Evolutionary conservation across 805 yeast genomes (phyloP), one percentile per base, ranked within the genome.

Genomic region (Kuraishia piskuri): DNA sequence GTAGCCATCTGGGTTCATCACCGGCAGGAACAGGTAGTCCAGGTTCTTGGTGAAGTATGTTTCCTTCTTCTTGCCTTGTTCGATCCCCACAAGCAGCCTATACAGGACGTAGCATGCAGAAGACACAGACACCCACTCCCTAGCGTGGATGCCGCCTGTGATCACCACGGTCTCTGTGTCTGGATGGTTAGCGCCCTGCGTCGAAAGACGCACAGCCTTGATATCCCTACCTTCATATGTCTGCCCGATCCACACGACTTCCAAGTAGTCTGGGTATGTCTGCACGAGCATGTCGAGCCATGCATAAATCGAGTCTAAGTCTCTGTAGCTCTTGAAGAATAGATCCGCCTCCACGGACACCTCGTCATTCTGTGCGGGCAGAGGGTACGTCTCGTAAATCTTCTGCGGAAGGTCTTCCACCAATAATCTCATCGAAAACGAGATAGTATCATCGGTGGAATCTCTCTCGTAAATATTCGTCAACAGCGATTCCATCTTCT

Each of bases 1-100:
- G 65, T 90, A 90, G 0, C 97, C 97, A 68, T 90, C 97, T 1
- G 96, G 96, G 63, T 90, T 90, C 67, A 84, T 78, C 12, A 89
- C 88, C 0, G 97, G 97, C 26, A 90, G 75, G 58, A 90, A 82
- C 36, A 88, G 65, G 60, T 87, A 86, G 61, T 89, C 92, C 54
- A 88, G 66, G 48, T 80, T 69, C 49, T 82, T 71, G 55, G 89
- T 67, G 55, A 72, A 81, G 31, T 66, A 67, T 3, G 72, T 71
- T 54, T 76, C 80, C 50, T 73, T 71, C 26, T 62, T 64, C 19
- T 64, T 66, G 10, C 67, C 68, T 0, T 59, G 58, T 22, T 79
- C 82, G 59, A 76, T 79, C 49, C 72, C 74, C 36, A 70, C 63
- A 50, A 82, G 61, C 55, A 88, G 56, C 64, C 74, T 67, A 62